Evolutionary conservation across 1,284 basidiomycete species (phyloP).

Genomic region (Trichosporon coremiiforme): DNA sequence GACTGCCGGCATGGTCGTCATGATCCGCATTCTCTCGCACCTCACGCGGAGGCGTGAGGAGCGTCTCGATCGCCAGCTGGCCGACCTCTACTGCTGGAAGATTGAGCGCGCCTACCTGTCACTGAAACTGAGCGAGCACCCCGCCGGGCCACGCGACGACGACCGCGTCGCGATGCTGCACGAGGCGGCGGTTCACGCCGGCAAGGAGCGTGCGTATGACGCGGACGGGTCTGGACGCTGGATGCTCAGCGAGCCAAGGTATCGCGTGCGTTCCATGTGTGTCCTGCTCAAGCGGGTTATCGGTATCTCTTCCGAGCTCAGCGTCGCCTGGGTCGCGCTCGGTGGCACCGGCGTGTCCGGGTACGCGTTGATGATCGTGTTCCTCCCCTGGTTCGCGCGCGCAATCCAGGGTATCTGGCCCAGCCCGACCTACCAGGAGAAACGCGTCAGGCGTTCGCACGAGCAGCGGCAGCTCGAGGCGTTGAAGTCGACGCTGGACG

Average conservation of each 20-base stretch:
- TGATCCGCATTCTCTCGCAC: not conserved
- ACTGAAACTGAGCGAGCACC: not conserved
- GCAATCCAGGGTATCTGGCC: not conserved
- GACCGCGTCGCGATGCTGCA: not conserved
- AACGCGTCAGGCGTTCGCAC: not conserved
- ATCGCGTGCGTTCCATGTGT: not conserved
- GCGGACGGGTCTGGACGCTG: not conserved
- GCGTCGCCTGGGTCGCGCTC: constrained; percentile 1
- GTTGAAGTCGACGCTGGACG: not conserved
- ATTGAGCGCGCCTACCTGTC: not conserved
- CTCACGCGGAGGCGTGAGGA: not conserved
- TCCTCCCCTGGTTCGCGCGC: not conserved
- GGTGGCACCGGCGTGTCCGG: not conserved
- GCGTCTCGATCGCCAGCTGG: not conserved
- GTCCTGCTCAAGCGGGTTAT: not conserved
- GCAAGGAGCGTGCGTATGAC: not conserved
- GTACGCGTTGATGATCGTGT: not conserved
- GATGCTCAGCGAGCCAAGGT: not conserved
- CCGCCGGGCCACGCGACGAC: not conserved
- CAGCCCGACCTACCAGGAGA: not conserved
- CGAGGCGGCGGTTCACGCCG: not conserved
- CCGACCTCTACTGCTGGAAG: not conserved
- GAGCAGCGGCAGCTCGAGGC: not conserved
- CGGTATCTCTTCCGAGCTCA: not conserved
- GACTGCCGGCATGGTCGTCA: not conserved